These are phyloP conservation scores for Hanseniaspora vineae DNA, from an alignment of 805 yeast genomes.

Conservation along the genomic window DNA sequence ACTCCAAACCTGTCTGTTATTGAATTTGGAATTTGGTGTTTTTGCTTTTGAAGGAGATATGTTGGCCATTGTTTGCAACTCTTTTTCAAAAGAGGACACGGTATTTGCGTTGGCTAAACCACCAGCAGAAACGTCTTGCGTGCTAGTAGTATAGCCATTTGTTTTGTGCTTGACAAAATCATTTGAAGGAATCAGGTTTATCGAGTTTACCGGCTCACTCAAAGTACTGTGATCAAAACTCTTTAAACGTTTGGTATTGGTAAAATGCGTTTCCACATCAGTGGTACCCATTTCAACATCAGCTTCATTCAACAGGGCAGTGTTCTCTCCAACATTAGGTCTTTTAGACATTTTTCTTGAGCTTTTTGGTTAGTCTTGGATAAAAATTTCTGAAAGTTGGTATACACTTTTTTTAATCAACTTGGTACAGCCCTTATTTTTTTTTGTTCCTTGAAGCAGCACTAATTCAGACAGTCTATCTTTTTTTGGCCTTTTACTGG, in stretches of 20 bases:
- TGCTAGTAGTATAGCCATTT: slow-evolving; percentile 19
- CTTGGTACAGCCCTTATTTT: no score
- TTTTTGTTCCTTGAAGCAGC: no score
- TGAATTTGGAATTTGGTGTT: slow-evolving; percentile 27
- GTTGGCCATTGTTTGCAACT: slow-evolving; percentile 21
- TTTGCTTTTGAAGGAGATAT: slow-evolving; percentile 15
- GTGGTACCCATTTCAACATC: neutral
- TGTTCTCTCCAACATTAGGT: neutral
- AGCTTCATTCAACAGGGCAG: neutral
- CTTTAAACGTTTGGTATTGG: slow-evolving; percentile 16
- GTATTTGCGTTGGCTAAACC: slow-evolving; percentile 8
- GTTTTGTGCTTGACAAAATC: slow-evolving; percentile 18
- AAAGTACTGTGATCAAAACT: slow-evolving; percentile 21
- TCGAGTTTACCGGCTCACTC: slow-evolving; percentile 23
- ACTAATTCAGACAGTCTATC: no score
- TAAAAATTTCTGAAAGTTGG: no score
- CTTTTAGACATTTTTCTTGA: neutral
- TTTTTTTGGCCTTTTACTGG: no score
- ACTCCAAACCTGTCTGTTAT: slow-evolving; percentile 30
- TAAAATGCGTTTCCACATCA: slow-evolving; percentile 1
- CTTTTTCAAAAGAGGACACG: slow-evolving; percentile 16
- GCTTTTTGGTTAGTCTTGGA: no score
- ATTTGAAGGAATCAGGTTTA: slow-evolving; percentile 23
- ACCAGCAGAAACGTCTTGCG: slow-evolving; percentile 14
- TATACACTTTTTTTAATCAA: no score